Conservation (phyloP, 371 early-diverging fungal species). For the Apophysomyces trapeziformis region DNA sequence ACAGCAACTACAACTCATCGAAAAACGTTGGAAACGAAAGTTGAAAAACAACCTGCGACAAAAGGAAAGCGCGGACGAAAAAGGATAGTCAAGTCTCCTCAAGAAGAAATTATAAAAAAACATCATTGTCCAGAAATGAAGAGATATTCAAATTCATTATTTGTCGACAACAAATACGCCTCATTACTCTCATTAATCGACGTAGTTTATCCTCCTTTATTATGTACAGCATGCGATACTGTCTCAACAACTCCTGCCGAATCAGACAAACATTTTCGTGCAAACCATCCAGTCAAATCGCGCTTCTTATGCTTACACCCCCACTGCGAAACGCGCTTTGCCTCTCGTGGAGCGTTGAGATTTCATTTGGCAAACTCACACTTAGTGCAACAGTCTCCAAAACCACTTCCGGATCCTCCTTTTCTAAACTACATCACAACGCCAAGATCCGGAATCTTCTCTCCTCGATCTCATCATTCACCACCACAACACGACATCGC, state of each 20-base stretch:
- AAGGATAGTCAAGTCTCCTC: background rate
- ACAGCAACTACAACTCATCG: background rate
- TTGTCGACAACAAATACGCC: slow-evolving; percentile 25
- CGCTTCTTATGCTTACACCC: slow-evolving; percentile 27
- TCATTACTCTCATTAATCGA: slow-evolving; percentile 24
- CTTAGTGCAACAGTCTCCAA: slow-evolving; percentile 20
- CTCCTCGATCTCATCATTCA: background rate
- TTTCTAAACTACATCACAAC: slow-evolving; percentile 10
- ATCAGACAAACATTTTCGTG: slow-evolving; percentile 16
- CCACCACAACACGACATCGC: background rate
- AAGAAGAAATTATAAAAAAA: background rate
- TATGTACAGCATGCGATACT: slow-evolving; percentile 23
- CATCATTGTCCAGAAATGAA: slow-evolving; percentile 3
- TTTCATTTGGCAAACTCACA: slow-evolving; percentile 27
- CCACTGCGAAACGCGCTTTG: slow-evolving; percentile 23
- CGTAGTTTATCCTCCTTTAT: slow-evolving; percentile 25
- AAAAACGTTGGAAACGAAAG: background rate
- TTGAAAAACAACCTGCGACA: background rate
- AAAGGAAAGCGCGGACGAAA: slow-evolving; percentile 5
- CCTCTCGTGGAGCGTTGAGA: slow-evolving; percentile 22
- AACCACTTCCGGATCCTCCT: slow-evolving; percentile 10
- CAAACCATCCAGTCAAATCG: slow-evolving; percentile 11
- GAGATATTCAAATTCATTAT: slow-evolving; percentile 20
- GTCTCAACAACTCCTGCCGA: slow-evolving; percentile 10
- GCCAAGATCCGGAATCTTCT: slow-evolving; percentile 10